phyloP scores from a whole-genome alignment of 352 stramenopile species.

The Pythium apleroticum region DNA sequence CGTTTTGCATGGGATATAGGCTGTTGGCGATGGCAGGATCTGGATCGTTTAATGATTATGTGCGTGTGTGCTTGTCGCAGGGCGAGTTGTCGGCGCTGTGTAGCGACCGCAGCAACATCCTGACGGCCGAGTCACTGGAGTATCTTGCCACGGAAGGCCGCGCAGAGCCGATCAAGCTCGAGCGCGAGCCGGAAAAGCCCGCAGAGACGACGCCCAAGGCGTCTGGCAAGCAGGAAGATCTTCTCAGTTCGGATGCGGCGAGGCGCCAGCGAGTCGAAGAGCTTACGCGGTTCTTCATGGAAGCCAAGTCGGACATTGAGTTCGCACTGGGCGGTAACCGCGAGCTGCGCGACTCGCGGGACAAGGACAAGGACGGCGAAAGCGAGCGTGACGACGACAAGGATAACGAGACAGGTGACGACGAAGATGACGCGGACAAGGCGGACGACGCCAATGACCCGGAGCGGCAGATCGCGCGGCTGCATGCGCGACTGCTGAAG shows the following conservation, averaged over 20 bases:
- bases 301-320: constrained; percentile 89
- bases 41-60: no score
- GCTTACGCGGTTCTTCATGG: constrained; percentile 88
- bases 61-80: constrained; percentile 17
- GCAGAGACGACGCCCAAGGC: constrained; percentile 21
- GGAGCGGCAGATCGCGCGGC: constrained; percentile 38
- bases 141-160: constrained; percentile 60
- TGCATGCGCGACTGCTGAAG: constrained; percentile 56
- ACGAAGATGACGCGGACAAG: constrained; percentile 54
- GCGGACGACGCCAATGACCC: constrained; percentile 45
- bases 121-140: constrained; percentile 73
- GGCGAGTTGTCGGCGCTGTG: constrained; percentile 70
- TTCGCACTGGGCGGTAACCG: constrained; percentile 74
- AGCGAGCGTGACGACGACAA: constrained; percentile 67
- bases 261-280: constrained; percentile 83
- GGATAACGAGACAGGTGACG: constrained; percentile 50
- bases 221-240: constrained; percentile 56
- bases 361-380: constrained; percentile 69
- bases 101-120: constrained; percentile 66
- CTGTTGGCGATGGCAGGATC: no score
- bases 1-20: constrained; percentile 1
- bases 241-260: constrained; percentile 73
- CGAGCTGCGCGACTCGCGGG: constrained; percentile 67
- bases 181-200: constrained; percentile 60
- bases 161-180: constrained; percentile 72